Conservation (phyloP, 345 rosid species). For the Eutrema heterophyllum region DNA sequence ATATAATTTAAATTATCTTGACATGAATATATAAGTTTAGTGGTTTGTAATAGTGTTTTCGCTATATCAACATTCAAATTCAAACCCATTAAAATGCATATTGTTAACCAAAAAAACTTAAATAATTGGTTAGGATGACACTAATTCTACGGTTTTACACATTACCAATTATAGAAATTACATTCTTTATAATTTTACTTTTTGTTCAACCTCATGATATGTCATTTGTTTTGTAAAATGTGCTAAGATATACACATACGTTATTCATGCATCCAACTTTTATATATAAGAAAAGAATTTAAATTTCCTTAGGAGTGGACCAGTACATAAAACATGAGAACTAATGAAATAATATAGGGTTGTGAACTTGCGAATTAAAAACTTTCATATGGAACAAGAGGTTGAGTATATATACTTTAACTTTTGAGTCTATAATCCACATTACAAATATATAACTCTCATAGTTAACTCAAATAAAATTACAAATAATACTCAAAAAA, state of each 20-base stretch:
- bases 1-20: background rate
- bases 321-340: background rate
- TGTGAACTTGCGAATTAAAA: background rate
- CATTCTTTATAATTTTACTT: too few species aligned
- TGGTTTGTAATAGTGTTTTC: too few species aligned
- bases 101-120: background rate
- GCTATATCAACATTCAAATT: background rate
- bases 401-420: background rate
- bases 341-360: background rate
- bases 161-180: background rate
- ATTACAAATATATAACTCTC: constrained; percentile 8
- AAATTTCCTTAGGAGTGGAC: background rate
- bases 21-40: too few species aligned
- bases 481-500: background rate
- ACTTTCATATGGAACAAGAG: background rate
- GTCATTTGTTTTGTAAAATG: background rate
- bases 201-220: background rate
- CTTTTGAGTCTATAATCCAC: background rate
- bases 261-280: background rate
- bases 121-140: background rate
- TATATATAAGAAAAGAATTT: background rate
- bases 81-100: background rate
- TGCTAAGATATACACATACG: too few species aligned
- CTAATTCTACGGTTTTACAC: background rate
- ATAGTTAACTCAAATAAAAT: background rate